Percentiles rank a stretch among this genome's conserved stretches.
phyloP scores from a whole-genome alignment of 805 yeast species.

The Saccharomycopsis javanensis region DNA sequence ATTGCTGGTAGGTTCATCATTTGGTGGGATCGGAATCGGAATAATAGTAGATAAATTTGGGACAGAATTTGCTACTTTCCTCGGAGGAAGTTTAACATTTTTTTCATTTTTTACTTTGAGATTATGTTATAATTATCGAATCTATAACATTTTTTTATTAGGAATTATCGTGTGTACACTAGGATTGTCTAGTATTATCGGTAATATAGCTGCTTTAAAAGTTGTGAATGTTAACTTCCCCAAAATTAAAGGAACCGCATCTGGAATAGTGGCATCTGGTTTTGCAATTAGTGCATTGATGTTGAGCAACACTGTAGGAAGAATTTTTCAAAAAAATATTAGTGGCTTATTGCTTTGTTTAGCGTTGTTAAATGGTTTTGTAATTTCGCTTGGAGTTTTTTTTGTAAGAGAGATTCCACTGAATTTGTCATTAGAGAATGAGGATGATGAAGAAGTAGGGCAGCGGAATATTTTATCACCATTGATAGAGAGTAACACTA shows the following conservation, averaged over 20 bases:
- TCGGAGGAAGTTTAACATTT: slow-evolving; percentile 48
- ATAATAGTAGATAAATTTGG: slow-evolving; percentile 53
- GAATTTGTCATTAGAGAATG: neutral
- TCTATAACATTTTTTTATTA: slow-evolving; percentile 28
- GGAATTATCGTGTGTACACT: slow-evolving; percentile 1
- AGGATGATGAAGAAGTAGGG: neutral
- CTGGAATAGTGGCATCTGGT: slow-evolving; percentile 56
- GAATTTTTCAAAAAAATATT: slow-evolving; percentile 42
- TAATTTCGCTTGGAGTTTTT: slow-evolving; percentile 36
- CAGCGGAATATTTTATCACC: neutral
- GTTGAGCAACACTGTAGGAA: slow-evolving; percentile 48
- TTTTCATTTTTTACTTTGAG: slow-evolving; percentile 45
- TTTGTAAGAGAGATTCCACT: slow-evolving; percentile 30
- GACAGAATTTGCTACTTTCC: slow-evolving; percentile 40
- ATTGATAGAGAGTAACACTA: neutral
- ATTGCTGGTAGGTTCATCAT: slow-evolving; percentile 52
- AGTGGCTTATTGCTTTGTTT: slow-evolving; percentile 48
- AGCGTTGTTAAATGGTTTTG: slow-evolving; percentile 40
- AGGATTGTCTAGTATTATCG: slow-evolving; percentile 15
- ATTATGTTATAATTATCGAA: slow-evolving; percentile 33
- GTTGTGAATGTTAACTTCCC: slow-evolving; percentile 60
- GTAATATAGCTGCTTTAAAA: slow-evolving; percentile 30
- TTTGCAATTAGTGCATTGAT: slow-evolving; percentile 65
- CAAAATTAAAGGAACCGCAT: slow-evolving; percentile 57
- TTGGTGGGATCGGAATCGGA: slow-evolving; percentile 68